phyloP scores from a whole-genome alignment of 805 yeast species.

The Saccharomycopsis synnaedendra region DNA sequence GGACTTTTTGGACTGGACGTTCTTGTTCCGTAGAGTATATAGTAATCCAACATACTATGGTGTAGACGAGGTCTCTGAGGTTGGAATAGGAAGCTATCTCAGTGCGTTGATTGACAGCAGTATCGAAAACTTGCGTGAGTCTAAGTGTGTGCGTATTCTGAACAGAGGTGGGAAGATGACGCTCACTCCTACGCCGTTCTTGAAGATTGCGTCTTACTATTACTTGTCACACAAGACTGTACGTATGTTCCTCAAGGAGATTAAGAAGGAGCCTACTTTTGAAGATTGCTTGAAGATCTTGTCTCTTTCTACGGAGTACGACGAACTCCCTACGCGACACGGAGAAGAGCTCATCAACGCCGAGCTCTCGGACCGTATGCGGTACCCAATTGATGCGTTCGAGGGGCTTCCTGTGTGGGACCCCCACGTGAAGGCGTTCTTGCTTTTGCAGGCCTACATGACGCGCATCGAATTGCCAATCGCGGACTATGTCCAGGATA shows the following conservation, averaged over 20 bases:
- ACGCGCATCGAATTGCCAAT: constrained; percentile 72
- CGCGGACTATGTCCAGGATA: constrained; percentile 91
- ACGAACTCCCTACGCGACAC: constrained; percentile 82
- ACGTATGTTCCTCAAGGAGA: constrained; percentile 48
- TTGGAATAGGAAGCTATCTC: constrained; percentile 47
- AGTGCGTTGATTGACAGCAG: constrained; percentile 60
- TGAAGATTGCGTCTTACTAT: constrained; percentile 81
- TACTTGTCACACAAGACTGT: constrained; percentile 87
- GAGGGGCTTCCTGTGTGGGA: constrained; percentile 57
- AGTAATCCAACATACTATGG: constrained; percentile 92
- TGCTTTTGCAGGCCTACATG: constrained; percentile 65
- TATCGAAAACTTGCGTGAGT: constrained; percentile 53
- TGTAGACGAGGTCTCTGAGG: constrained; percentile 36
- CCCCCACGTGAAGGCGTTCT: constrained; percentile 71
- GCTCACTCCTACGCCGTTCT: constrained; percentile 61
- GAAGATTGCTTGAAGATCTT: constrained; percentile 53
- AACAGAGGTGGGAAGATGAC: constrained; percentile 27
- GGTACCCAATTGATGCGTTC: constrained; percentile 32
- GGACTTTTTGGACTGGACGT: constrained; percentile 94
- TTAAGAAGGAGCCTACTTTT: constrained; percentile 34
- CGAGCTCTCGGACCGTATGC: constrained; percentile 68
- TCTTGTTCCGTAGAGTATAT: constrained; percentile 85
- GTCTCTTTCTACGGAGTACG: constrained; percentile 62
- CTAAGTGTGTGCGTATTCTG: constrained; percentile 50
- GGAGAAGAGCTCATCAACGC: constrained; percentile 82